These are phyloP conservation scores for Piper betle DNA, from an alignment of 164 flowering plant species.

Conservation along the genomic window DNA sequence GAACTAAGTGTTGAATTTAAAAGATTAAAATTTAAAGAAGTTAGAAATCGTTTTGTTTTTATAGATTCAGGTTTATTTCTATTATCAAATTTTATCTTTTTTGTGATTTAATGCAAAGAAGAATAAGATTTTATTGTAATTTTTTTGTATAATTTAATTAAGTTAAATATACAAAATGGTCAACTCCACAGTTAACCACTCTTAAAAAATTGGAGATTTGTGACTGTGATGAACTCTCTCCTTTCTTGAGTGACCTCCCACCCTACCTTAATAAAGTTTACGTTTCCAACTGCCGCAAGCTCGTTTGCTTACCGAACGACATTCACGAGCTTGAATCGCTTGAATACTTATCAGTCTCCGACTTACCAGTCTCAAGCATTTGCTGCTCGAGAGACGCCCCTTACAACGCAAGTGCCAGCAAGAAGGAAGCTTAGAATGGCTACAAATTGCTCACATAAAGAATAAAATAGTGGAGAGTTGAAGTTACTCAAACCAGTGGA, in stretches of 20 bases:
- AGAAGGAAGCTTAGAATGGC: neutral
- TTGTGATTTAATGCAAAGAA: too few species aligned
- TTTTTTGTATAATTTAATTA: too few species aligned
- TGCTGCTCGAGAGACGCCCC: neutral
- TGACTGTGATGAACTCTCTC: neutral
- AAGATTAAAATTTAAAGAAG: too few species aligned
- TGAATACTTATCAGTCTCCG: neutral
- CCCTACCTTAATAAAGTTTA: neutral
- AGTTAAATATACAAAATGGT: too few species aligned
- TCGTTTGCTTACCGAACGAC: neutral
- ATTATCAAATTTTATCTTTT: too few species aligned
- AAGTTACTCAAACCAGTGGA: too few species aligned
- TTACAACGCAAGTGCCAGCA: neutral
- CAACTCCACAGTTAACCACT: neutral
- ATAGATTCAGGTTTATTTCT: too few species aligned
- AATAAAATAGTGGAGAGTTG: too few species aligned
- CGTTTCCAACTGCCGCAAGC: neutral
- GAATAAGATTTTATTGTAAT: too few species aligned
- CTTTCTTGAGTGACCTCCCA: neutral
- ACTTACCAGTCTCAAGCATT: neutral
- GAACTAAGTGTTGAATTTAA: too few species aligned
- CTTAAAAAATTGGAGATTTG: neutral
- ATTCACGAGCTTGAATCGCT: neutral
- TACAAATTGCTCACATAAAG: neutral
- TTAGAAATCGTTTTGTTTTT: too few species aligned